Evolutionary conservation across 192 early-diverging fungal genomes (phyloP), one percentile per base, ranked within the genome.

Genomic region (Podila epicladia): DNA sequence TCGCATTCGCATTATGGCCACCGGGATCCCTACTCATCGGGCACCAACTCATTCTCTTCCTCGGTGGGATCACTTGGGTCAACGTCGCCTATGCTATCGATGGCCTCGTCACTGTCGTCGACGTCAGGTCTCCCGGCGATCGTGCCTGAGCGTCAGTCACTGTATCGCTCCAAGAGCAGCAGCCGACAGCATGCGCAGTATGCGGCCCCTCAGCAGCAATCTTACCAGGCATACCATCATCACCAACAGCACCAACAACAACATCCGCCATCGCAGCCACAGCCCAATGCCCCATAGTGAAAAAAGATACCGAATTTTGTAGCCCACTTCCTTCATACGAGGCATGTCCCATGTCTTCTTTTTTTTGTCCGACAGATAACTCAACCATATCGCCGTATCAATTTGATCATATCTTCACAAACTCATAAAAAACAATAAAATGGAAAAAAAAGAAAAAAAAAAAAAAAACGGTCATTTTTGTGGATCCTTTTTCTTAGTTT

Each of bases 111-210:
- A 0, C 35, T 80, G n/a, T 80, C 77, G 5, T 80, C 77, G 5
- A 60, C 77, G 22, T 72, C 77, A 32, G 77, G 76, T 20, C 41
- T 80, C 20, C 77, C 77, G 1, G 71, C 77, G 20, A 80, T 80
- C 57, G 77, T 80, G 0, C 77, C 77, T 28, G 77, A 80, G 26
- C 77, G 77, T 1, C 70, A 80, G 32, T 80, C 77, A 9, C 33
- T 80, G 38, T 80, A 80, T 65, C 61, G 77, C 41, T 80, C 77
- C 15, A 80, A 80, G 67, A 80, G 77, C 29, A 80, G 71, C 49
- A 60, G 77, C 53, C 66, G 77, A 59, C 65, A 73, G 41, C 51
- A 79, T 67, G n/a, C 59, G 28, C 76, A 72, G 19, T 79, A 72
- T 37, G 50, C 67, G 50, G 29, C 32, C 7, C 64, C 48, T 45